Evolutionary conservation across 75 land plant species (phyloP).

Genomic region (Pinus taeda): DNA sequence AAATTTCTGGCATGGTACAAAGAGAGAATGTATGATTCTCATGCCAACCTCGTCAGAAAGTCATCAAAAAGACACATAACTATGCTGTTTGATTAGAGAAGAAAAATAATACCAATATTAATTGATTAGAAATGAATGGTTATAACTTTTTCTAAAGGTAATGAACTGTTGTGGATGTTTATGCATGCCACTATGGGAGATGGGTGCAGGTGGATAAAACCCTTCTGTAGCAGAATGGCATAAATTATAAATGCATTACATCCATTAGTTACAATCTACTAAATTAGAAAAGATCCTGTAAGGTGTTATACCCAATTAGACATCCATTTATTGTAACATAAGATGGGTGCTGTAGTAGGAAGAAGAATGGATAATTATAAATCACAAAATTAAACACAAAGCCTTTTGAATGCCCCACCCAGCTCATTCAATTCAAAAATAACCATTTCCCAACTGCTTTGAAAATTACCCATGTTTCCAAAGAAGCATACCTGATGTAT

Average conservation of each 20-base stretch:
- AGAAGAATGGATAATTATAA: background rate
- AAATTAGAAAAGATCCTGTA: background rate
- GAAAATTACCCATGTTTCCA: background rate
- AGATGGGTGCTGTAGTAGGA: too few relatives aligned
- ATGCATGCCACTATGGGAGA: background rate
- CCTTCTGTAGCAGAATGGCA: background rate
- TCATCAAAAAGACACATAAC: background rate
- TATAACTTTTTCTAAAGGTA: background rate
- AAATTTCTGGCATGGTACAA: background rate
- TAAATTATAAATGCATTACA: background rate
- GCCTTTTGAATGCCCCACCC: background rate
- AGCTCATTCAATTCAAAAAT: background rate
- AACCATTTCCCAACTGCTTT: background rate
- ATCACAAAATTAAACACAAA: background rate
- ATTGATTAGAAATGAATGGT: background rate
- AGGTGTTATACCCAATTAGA: too few relatives aligned
- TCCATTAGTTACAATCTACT: background rate
- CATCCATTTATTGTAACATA: too few relatives aligned
- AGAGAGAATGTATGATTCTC: background rate
- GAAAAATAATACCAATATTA: background rate
- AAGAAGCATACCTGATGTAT: conserved; percentile 52
- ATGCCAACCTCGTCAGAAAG: background rate
- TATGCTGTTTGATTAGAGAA: background rate
- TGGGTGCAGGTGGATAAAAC: background rate
- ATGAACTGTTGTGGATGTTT: background rate